Evolutionary conservation across 2,329 filamentous ascomycete genomes (phyloP), one percentile per base, ranked within the genome.

Genomic region (Fusarium phyllophilum): DNA sequence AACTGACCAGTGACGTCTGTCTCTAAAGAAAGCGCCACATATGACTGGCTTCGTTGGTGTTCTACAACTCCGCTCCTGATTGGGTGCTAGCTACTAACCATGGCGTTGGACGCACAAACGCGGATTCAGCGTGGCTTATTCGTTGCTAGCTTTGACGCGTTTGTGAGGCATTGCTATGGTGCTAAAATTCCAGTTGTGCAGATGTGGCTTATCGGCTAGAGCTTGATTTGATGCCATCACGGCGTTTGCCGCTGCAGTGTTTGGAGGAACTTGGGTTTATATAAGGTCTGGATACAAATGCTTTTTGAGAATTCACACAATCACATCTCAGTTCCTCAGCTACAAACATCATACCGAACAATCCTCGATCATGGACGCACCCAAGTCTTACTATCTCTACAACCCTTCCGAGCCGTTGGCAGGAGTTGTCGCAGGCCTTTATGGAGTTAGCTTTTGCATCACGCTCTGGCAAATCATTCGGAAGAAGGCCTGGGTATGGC

Each of bases 401-500:
- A 65, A 58, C 11, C 75, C 75, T 7, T 77, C 75, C 1, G 46
- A 66, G 34, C 46, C 63, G 1, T 39, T 77, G 42, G 75, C 74
- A 7, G 75, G 70, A 29, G 58, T 75, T 10, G 67, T 68, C n/a
- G 72, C 74, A 18, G 75, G 67, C 2, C 52, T 77, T 4, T 77
- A 74, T 29, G 74, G 31, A 4, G 13, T 76, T 1, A 74, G 68
- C 22, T 77, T 76, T 10, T 56, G 67, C 5, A 52, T 57, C 3
- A 76, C 74, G 0, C 55, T 77, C 13, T 76, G 60, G n/a, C 67
- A 76, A 14, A 66, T 64, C 11, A 72, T 75, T 8, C 62, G 71
- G 5, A 77, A 71, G 34, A 74, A 55, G 4, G 49, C 73, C 17
- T 77, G 70, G 75, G 70, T 75, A 8, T 77, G 75, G 75, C 29